Evolutionary conservation across 169 alveolate genomes (phyloP).

Genomic region (Plasmodium coatneyi): DNA sequence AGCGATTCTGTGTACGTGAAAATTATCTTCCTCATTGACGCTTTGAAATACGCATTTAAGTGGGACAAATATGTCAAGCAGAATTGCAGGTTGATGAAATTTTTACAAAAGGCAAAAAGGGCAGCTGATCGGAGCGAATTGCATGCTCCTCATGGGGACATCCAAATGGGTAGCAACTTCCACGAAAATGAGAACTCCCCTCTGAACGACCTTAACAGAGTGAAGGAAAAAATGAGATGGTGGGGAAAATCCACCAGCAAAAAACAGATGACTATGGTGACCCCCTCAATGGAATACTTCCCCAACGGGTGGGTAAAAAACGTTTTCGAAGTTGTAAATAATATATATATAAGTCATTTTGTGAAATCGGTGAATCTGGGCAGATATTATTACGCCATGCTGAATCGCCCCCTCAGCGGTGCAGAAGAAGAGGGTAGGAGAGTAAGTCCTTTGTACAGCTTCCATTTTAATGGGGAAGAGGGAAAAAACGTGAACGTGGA

Average conservation of each 20-base stretch:
- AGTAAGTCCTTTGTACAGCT: background rate
- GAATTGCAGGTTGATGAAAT: conserved; percentile 2
- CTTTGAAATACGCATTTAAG: background rate
- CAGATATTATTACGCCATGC: background rate
- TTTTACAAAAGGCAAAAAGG: conserved; percentile 9
- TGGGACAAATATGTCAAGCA: background rate
- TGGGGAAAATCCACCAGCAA: background rate
- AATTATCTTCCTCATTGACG: conserved; percentile 12
- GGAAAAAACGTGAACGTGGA: background rate
- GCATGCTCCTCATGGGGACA: background rate
- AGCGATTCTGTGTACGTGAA: background rate
- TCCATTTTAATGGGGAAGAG: background rate
- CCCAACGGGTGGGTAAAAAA: conserved; percentile 32
- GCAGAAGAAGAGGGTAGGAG: background rate
- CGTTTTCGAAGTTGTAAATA: conserved; percentile 67
- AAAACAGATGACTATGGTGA: background rate
- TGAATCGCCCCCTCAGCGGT: background rate
- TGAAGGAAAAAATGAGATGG: background rate
- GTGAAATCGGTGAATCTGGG: conserved; percentile 19
- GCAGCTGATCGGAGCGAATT: background rate
- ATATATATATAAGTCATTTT: conserved; percentile 56
- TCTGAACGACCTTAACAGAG: background rate
- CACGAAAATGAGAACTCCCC: background rate
- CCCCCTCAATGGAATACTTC: background rate
- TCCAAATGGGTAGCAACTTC: background rate